Base-by-base conservation (phyloP, 192 early-diverging fungal genomes). In the Cetraspora pellucida region DNA sequence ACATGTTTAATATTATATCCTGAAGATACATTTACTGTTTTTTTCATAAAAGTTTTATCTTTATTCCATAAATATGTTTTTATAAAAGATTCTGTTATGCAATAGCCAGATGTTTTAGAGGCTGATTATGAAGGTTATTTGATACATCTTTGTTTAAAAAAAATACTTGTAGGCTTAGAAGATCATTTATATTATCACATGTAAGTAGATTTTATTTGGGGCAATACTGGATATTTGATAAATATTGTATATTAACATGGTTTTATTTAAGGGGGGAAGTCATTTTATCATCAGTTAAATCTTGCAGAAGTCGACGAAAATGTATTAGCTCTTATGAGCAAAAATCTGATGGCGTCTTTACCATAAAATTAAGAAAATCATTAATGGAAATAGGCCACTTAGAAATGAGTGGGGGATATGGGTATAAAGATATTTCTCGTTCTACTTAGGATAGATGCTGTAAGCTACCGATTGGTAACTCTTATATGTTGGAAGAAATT, bases 21-120 rank as follows among this genome's bases (percentile, higher is more conserved):
- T 72, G 69, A 72, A 54, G 69, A 72, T 55, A 25, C 49, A 72
- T 72, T 72, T 11, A 72, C 50, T 72, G 31, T 21, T 57, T 72
- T 72, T 54, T 72, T 72, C 28, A 13, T 27, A 11, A 72, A 72
- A 72, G 25, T 72, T 57, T 72, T 37, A 50, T 72, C 69, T 31
- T 31, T 72, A 72, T 72, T 72, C 10, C 69, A 72, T 72, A 72
- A 72, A 72, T 72, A 72, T 31, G 69, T 72, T 72, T 72, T 72
- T 72, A 57, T 57, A 54, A 49, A 72, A 50, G 28, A 72, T 72
- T 72, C 49, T 54, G 19, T 54, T 55, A 54, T 72, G 30, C 69
- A 72, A 72, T n/a, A 72, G 50, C 69, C 50, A 72, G 52, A 55
- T 72, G 23, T 72, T 16, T 72, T 49, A 55, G 69, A 72, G 19